Evolutionary conservation across 345 rosid species (phyloP).

Genomic region (Lepidium aucheri): DNA sequence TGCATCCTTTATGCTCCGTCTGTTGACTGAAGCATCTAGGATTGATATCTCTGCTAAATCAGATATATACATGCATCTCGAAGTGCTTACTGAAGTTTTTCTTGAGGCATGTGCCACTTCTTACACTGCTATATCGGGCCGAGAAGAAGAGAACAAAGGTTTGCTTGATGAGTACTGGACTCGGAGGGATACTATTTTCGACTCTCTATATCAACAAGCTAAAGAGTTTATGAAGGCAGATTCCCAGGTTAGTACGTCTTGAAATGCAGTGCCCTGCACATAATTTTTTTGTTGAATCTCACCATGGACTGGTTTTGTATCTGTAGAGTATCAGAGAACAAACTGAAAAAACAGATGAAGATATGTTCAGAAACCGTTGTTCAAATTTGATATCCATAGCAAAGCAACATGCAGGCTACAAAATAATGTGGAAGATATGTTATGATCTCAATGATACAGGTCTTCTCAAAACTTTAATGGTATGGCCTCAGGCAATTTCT

Average conservation of each 20-base stretch:
- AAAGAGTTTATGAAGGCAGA: constrained; percentile 41
- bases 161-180: constrained; percentile 69
- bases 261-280: background rate
- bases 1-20: constrained; percentile 66
- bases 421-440: constrained; percentile 75
- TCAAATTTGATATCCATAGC: constrained; percentile 61
- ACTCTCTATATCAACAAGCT: constrained; percentile 56
- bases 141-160: constrained; percentile 61
- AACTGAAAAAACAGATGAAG: constrained; percentile 37
- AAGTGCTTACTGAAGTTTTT: constrained; percentile 57
- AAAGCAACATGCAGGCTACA: constrained; percentile 74
- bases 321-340: constrained; percentile 43
- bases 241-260: constrained; percentile 41
- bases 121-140: constrained; percentile 57
- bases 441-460: constrained; percentile 74
- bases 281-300: background rate
- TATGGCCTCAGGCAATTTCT: constrained; percentile 26
- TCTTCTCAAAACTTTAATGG: constrained; percentile 80
- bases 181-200: constrained; percentile 64
- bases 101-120: constrained; percentile 68
- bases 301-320: constrained; percentile 10
- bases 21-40: constrained; percentile 47
- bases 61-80: constrained; percentile 47
- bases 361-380: constrained; percentile 50
- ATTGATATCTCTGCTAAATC: constrained; percentile 52